Percentiles rank a stretch among this genome's conserved stretches.
These are phyloP conservation scores for Alternaria sp. DNA, from an alignment of 2,329 filamentous ascomycete species.

Conservation along the genomic window DNA sequence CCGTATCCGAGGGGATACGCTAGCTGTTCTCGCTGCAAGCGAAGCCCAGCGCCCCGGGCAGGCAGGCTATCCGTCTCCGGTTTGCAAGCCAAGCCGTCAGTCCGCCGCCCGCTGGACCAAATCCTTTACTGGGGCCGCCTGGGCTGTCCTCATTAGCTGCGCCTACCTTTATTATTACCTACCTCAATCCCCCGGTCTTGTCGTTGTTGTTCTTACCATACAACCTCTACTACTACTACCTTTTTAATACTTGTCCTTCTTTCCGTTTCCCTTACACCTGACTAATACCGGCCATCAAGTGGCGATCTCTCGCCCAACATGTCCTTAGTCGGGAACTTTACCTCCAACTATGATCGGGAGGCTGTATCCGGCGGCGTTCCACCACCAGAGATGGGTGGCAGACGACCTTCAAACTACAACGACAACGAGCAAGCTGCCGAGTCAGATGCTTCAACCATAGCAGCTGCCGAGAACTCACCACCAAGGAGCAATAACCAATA, in stretches of 20 bases:
- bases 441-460: slow-evolving; percentile 48
- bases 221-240: slow-evolving; percentile 20
- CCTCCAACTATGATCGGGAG: slow-evolving; percentile 54
- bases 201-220: slow-evolving; percentile 6
- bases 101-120: slow-evolving; percentile 23
- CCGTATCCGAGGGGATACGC: slow-evolving; percentile 4
- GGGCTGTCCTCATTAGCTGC: slow-evolving; percentile 26
- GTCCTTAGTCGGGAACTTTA: slow-evolving; percentile 56
- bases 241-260: slow-evolving; percentile 27
- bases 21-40: slow-evolving; percentile 1
- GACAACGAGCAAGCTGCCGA: slow-evolving; percentile 30
- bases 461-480: slow-evolving; percentile 36
- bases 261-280: slow-evolving; percentile 6
- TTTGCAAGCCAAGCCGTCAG: slow-evolving; percentile 30
- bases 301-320: slow-evolving; percentile 41
- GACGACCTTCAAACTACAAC: slow-evolving; percentile 22
- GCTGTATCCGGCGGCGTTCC: slow-evolving; percentile 50
- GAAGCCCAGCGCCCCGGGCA: slow-evolving; percentile 22
- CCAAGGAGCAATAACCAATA: slow-evolving; percentile 30
- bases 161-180: slow-evolving; percentile 26
- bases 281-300: slow-evolving; percentile 12
- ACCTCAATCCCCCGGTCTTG: slow-evolving; percentile 16
- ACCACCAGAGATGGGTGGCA: slow-evolving; percentile 40
- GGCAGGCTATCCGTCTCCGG: slow-evolving; percentile 36
- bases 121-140: slow-evolving; percentile 26